Base-by-base conservation (phyloP, 768 basidiomycete genomes). In the Suillus bovinus region DNA sequence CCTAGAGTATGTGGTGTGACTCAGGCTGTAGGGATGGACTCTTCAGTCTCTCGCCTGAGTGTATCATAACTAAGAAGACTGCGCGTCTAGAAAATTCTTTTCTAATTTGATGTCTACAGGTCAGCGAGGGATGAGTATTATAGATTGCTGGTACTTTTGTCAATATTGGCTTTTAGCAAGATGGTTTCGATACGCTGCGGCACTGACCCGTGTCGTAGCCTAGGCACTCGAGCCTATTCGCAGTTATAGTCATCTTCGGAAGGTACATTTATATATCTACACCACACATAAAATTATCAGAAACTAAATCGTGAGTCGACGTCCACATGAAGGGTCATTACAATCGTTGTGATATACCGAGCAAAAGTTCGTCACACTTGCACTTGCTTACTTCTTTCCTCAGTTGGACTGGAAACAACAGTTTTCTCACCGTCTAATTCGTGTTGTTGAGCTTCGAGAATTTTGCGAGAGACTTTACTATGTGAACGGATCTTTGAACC, bases 401-500 rank as follows among this genome's bases (percentile, higher is more conserved):
- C 38, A 20, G 38, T 56, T 16, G 38, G 55, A 11, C 24, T 39
- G 27, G 36, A 38, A 39, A 16, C 24, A 27, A 29, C 36, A 39
- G 38, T 56, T 20, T 39, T 27, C 17, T 39, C 38, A 17, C 55
- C 38, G 2, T 56, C 55, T 4, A 8, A 27, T 39, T 39, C 36
- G 27, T 27, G 55, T 27, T 27, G 10, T 13, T 72, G 72, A 6
- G 60, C 61, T 10, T 58, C 64, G 53, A 72, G 61, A 62, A 72
- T 67, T 22, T 59, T 38, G 16, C 63, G 62, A 3, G 69, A 72
- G 36, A 66, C 63, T 59, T 68, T 67, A 54, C 72, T 76, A 41
- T 67, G 67, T 24, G 69, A 72, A 3, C 76, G 74, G 60, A 79
- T 75, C 59, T 58, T 66, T 33, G 74, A 72, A 11, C 76, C 77